phyloP scores from a whole-genome alignment of 192 early-diverging fungal genomes.

The Lobosporangium transversale region DNA sequence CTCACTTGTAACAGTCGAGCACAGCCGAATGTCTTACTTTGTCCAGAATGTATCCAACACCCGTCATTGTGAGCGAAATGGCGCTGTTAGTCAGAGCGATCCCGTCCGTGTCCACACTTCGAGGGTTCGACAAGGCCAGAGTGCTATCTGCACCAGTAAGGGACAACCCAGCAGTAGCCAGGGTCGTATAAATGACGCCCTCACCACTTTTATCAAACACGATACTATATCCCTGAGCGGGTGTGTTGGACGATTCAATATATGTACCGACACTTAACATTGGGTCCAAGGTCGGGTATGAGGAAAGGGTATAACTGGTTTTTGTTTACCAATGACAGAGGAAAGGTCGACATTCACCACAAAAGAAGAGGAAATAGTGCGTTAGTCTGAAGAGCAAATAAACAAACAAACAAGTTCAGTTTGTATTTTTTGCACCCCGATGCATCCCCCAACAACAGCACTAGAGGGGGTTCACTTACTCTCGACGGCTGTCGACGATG shows the following conservation, averaged over 20 bases:
- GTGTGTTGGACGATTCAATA: conserved; percentile 7
- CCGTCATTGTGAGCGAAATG: conserved; percentile 26
- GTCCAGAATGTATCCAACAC: conserved; percentile 35
- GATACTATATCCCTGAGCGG: conserved; percentile 23
- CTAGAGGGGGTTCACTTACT: conserved; percentile 20
- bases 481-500: neutral
- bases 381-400: too few species aligned
- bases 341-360: too few species aligned
- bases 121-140: conserved; percentile 14
- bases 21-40: conserved; percentile 6
- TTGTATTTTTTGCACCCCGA: too few species aligned
- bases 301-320: conserved; percentile 7
- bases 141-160: neutral
- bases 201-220: conserved; percentile 21
- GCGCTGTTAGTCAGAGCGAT: conserved; percentile 15
- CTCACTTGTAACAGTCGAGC: neutral
- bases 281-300: conserved; percentile 9
- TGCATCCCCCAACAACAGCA: neutral
- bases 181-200: conserved; percentile 20
- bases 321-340: too few species aligned
- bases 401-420: too few species aligned
- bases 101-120: conserved; percentile 26
- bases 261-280: conserved; percentile 27
- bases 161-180: neutral
- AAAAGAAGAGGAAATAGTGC: too few species aligned